Evolutionary conservation across 345 rosid species (phyloP), one percentile per base, ranked within the genome.

Genomic region (Pseudoturritis turrita): DNA sequence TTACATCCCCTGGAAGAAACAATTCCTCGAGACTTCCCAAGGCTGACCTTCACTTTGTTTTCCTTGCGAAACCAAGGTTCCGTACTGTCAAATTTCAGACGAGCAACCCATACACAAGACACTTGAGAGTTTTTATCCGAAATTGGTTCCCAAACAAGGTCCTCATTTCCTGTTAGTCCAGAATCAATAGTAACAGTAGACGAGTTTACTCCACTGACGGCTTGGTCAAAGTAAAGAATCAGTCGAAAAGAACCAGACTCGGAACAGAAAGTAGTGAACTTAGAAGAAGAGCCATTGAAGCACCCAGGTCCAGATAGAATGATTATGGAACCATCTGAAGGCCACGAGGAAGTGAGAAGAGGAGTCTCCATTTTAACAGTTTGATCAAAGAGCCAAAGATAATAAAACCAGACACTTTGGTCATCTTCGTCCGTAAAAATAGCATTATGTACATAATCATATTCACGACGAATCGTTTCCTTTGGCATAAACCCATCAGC

Each of bases 321-420:
- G 37, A 88, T 50, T 75, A 75, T 70, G 62, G 88, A 86, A 70
- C 89, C 89, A 81, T 82, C 82, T 75, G 83, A 77, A 74, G 97
- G 99, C 96, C 96, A 91, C 18, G 96, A 84, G 65, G 96, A 80
- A 77, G 81, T 79, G 56, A 95, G 89, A 50, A 61, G 69, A 66
- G 97, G 96, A 73, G 83, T 65, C 78, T 83, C 86, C 69, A 53
- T 79, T 71, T 78, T 81, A 72, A 87, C 84, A 53, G 97, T 91
- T 77, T 86, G 96, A 72, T 84, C 87, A 77, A 91, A 88, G 76
- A 95, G 94, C 98, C 99, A 95, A 64, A 74, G 96, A 86, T 89
- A 90, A 82, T 95, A 95, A 85, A 91, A 89, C 99, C 97, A 95
- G 57, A 89, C 97, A 68, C 99, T 88, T 84, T 91, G 98, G 74